Evolutionary conservation across 139 green algal species (phyloP).

Genomic region (Desmodesmus armatus): DNA sequence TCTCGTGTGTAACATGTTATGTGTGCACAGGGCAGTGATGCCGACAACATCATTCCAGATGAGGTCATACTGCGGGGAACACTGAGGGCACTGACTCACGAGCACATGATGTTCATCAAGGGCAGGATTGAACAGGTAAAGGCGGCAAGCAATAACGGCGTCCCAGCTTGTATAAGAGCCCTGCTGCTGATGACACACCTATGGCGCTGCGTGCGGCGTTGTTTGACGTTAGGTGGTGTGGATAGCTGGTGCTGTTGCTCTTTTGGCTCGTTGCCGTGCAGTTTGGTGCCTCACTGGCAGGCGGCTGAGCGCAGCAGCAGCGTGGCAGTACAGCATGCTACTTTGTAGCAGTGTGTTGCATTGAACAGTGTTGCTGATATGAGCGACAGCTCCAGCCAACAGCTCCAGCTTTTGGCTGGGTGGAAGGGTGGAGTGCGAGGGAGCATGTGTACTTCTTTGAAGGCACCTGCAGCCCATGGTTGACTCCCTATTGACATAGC

Average conservation of each 20-base stretch:
- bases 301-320: too few relatives aligned
- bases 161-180: too few relatives aligned
- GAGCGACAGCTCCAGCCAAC: too few relatives aligned
- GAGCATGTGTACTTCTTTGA: too few relatives aligned
- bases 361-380: too few relatives aligned
- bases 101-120: constrained; percentile 58
- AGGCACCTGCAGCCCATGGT: too few relatives aligned
- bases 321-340: too few relatives aligned
- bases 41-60: constrained; percentile 92
- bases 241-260: not conserved
- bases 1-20: not conserved
- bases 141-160: too few relatives aligned
- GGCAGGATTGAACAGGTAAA: constrained; percentile 56
- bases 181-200: too few relatives aligned
- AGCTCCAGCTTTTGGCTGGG: too few relatives aligned
- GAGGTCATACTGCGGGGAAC: constrained; percentile 76
- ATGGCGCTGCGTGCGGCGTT: not conserved
- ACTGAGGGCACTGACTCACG: constrained; percentile 69
- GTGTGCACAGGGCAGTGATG: constrained; percentile 72
- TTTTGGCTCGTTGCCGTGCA: not conserved
- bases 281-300: not conserved
- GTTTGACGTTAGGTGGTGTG: not conserved
- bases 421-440: too few relatives aligned
- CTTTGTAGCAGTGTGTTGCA: not conserved
- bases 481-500: not conserved